Base-by-base conservation (phyloP, 106 monocot species). In the Platanthera zijinensis region DNA sequence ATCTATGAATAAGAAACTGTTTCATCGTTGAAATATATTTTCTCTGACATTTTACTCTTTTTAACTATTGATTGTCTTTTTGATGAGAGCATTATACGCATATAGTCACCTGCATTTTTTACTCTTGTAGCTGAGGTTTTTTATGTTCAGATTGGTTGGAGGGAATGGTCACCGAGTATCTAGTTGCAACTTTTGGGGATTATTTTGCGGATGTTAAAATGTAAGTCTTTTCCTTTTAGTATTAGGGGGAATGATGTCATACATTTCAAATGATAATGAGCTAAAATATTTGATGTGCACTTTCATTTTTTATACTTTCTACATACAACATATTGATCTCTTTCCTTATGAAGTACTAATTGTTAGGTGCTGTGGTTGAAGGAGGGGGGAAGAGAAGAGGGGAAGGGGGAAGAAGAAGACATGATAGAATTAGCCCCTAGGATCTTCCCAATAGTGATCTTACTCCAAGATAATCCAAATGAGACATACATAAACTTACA, bases 201-300 rank as follows among this genome's bases (percentile, higher is more conserved):
- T 99, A 99, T 85, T 99, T 90, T 64, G 74, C 50, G n/a, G 97
- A 99, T 79, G 84, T 99, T n/a, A 99, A 99, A 87, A 77, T 85
- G 97, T 99, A 90, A 91, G 90, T 22, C 69, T 52, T 73, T 74
- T 72, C 7, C 10, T 72, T 51, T 4, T 47, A 70, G 48, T 7
- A 70, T 46, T 25, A 48, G 15, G 47, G 70, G 47, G 8, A 7
- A 48, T 15, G 39, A 14, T 69, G 45, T 19, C 5, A 17, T 46
- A 69, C 7, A 45, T 45, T 9, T 3, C 13, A 69, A 69, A 69
- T 13, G 46, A 3, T 12, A 5, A 5, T 45, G 32, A 10, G 5
- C 18, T 70, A 47, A 70, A 70, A 46, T 10, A 10, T 8, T 69
- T 39, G 70, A 6, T 70, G 47, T 14, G 70, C 45, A 7, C 46